Evolutionary conservation across 495 filamentous ascomycete species (phyloP).

Genomic region (Neurospora tetrasperma): DNA sequence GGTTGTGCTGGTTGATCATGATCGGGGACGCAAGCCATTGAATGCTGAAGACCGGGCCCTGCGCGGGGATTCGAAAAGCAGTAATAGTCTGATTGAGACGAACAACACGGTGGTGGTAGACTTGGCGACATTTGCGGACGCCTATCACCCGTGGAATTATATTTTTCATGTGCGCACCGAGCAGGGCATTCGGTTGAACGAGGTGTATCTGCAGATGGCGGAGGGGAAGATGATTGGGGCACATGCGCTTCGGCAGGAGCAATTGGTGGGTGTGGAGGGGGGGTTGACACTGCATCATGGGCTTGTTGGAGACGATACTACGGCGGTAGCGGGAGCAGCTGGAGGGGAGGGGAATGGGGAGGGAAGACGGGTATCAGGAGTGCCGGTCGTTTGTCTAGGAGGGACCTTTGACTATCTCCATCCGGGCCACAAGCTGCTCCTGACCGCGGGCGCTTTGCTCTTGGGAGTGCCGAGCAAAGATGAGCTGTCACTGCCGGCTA

Average conservation of each 20-base stretch:
- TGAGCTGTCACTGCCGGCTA: constrained; percentile 4
- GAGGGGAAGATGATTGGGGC: constrained; percentile 35
- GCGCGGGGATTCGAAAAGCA: constrained; percentile 12
- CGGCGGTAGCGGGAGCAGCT: neutral
- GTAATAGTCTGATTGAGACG: constrained; percentile 14
- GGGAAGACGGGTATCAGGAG: neutral
- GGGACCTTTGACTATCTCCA: constrained; percentile 97
- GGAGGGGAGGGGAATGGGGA: neutral
- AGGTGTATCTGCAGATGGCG: constrained; percentile 31
- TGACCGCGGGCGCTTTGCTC: constrained; percentile 73
- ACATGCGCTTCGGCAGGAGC: constrained; percentile 28
- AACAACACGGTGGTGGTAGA: constrained; percentile 50
- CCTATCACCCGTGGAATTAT: constrained; percentile 54
- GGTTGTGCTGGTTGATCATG: constrained; percentile 59
- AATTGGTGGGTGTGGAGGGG: constrained; percentile 36
- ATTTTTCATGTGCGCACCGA: constrained; percentile 58
- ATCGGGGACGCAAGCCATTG: constrained; percentile 10
- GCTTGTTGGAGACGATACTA: neutral
- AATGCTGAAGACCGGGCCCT: constrained; percentile 14
- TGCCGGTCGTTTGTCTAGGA: constrained; percentile 58
- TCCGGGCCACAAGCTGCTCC: constrained; percentile 85
- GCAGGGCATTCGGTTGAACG: constrained; percentile 38
- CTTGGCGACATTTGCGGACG: constrained; percentile 53
- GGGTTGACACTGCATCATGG: constrained; percentile 31
- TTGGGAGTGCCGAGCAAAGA: constrained; percentile 41